Conservation (phyloP, 129 eudicot genomes). For the Flaveria linearis region DNA sequence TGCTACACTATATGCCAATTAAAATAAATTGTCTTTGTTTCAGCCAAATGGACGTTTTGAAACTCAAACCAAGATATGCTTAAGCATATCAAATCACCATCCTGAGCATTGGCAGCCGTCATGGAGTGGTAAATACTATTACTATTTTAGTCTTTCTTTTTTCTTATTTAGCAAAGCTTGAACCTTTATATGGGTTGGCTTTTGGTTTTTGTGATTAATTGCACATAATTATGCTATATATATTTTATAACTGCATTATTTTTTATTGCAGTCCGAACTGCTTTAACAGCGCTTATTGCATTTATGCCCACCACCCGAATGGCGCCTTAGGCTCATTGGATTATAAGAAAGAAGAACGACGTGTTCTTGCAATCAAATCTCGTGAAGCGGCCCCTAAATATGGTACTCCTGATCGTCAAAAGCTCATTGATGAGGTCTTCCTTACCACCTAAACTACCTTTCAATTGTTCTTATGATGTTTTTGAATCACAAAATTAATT, state of each 20-base stretch:
- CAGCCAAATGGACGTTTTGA: conserved; percentile 99
- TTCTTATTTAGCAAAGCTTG: background rate
- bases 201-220: conserved; percentile 2
- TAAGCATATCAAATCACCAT: conserved; percentile 98
- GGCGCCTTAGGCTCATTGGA: conserved; percentile 95
- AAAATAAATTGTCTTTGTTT: conserved; percentile 24
- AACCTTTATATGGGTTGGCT: background rate
- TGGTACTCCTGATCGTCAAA: conserved; percentile 92
- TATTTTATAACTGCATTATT: conserved; percentile 1
- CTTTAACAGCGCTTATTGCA: conserved; percentile 87
- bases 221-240: background rate
- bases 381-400: conserved; percentile 76
- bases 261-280: conserved; percentile 78
- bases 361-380: conserved; percentile 77
- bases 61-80: conserved; percentile 97
- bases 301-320: conserved; percentile 98
- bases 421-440: conserved; percentile 85
- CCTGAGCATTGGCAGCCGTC: conserved; percentile 99
- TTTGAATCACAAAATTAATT: background rate
- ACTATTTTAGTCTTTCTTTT: background rate
- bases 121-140: conserved; percentile 74
- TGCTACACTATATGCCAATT: background rate
- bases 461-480: background rate
- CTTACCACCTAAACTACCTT: background rate
- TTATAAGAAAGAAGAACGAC: conserved; percentile 89